Percentiles rank a stretch among this genome's conserved stretches.
Evolutionary conservation across 2,329 filamentous ascomycete species (phyloP).

Genomic region (Fusarium multiceps): DNA sequence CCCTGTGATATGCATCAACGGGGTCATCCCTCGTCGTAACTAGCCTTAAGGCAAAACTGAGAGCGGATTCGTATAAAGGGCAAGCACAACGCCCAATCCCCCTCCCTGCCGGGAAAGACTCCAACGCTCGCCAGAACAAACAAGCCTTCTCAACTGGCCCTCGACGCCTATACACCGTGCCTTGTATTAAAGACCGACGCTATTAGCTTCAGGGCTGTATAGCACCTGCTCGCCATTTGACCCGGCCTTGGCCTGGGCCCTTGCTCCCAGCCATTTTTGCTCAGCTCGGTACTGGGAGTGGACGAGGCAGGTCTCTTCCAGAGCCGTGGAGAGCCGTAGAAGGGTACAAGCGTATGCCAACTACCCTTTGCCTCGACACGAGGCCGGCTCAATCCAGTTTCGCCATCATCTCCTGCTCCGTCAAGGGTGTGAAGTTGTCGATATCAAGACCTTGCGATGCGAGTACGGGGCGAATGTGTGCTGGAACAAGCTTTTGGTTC

Average conservation of each 20-base stretch:
- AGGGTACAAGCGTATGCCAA: slow-evolving; percentile 48
- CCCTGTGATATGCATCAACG: slow-evolving; percentile 53
- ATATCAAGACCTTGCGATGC: slow-evolving; percentile 86
- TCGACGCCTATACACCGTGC: slow-evolving; percentile 37
- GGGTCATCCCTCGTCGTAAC: slow-evolving; percentile 46
- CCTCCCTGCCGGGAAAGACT: slow-evolving; percentile 47
- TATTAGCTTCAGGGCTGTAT: slow-evolving; percentile 47
- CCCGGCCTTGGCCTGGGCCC: slow-evolving; percentile 46
- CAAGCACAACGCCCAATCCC: slow-evolving; percentile 46
- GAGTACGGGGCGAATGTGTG: slow-evolving; percentile 80
- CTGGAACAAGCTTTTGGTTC: slow-evolving; percentile 88
- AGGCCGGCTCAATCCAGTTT: slow-evolving; percentile 82
- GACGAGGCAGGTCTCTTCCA: slow-evolving; percentile 47
- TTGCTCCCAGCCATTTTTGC: slow-evolving; percentile 45
- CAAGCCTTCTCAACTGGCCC: slow-evolving; percentile 45
- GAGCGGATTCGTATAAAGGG: slow-evolving; percentile 44
- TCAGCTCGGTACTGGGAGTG: slow-evolving; percentile 48
- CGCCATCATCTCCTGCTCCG: slow-evolving; percentile 97
- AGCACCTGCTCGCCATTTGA: slow-evolving; percentile 46
- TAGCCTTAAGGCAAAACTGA: slow-evolving; percentile 45
- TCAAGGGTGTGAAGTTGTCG: slow-evolving; percentile 90
- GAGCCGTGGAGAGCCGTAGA: slow-evolving; percentile 47
- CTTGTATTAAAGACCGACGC: slow-evolving; percentile 41
- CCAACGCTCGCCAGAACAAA: slow-evolving; percentile 48
- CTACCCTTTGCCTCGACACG: slow-evolving; percentile 47